Evolutionary conservation across 139 green algal genomes (phyloP).

Genomic region (Chlorella sp.): DNA sequence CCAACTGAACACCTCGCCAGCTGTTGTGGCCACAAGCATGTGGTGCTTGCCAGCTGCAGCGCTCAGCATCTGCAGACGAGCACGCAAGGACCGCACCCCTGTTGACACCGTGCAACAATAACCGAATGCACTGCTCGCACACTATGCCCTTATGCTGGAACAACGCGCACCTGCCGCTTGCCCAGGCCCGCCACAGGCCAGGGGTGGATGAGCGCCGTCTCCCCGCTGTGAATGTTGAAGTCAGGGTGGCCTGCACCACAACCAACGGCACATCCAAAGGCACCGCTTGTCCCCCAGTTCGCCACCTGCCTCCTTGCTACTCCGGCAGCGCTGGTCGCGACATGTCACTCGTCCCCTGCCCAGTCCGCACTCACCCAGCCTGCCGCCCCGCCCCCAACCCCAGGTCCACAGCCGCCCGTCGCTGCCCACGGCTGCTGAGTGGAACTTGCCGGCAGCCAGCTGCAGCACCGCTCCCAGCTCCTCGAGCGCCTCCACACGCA

Average conservation of each 20-base stretch:
- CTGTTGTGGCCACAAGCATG: conserved; percentile 61
- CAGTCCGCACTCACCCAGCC: conserved; percentile 53
- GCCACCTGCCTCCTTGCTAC: too few species aligned
- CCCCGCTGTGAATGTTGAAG: conserved; percentile 71
- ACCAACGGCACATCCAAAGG: too few species aligned
- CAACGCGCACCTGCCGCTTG: conserved; percentile 21
- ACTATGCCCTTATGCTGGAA: too few species aligned
- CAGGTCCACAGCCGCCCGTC: conserved; percentile 77
- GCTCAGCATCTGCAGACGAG: too few species aligned
- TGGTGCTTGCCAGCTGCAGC: conserved; percentile 84
- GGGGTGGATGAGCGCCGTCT: conserved; percentile 58
- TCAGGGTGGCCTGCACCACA: conserved; percentile 62
- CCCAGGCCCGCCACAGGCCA: conserved; percentile 29
- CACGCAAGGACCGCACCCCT: too few species aligned
- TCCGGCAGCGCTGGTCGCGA: too few species aligned
- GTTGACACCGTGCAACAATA: too few species aligned
- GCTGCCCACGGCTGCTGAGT: conserved; percentile 63
- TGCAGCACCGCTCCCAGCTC: conserved; percentile 7
- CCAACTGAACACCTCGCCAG: conserved; percentile 77
- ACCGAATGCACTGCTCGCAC: too few species aligned
- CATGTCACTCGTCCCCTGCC: conserved; percentile 4
- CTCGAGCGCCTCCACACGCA: conserved; percentile 52
- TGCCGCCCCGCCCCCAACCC: conserved; percentile 79
- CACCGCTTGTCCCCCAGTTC: too few species aligned
- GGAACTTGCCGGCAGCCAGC: conserved; percentile 81